Base-by-base conservation (phyloP, 2,329 filamentous ascomycete genomes). In the Alternaria sp. region DNA sequence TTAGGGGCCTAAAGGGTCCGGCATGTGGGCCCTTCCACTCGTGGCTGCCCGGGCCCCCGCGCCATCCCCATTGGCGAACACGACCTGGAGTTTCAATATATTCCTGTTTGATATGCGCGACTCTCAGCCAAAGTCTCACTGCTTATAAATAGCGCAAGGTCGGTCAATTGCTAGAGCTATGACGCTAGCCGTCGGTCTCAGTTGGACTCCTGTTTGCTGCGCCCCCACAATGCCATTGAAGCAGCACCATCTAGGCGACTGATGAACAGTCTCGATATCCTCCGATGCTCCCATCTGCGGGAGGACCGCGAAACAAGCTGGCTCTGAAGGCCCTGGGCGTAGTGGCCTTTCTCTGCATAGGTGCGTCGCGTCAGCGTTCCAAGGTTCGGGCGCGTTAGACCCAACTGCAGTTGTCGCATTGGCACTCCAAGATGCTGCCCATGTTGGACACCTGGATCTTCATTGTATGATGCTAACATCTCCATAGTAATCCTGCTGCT, bases 91-190 rank as follows among this genome's bases (percentile, higher is more conserved):
- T 32, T 51, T 28, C 49, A 51, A 13, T 30, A 28, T n/a, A 21
- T 21, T 51, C 49, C 17, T 45, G 15, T 13, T 57, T 25, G 19
- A 10, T 49, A 12, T 32, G 12, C 40, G 10, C 13, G 26, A 36
- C 47, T 30, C 51, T 32, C 26, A 49, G 26, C 26, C 17, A 21
- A 47, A 25, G 7, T 43, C 21, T 23, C 5, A 17, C 17, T 28
- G 9, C 40, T 25, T 53, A 59, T 46, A 43, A 45, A 28, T 62
- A 62, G 53, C 45, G 32, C 50, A 19, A 57, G 28, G 32, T 59
- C 62, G 59, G 45, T 40, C 25, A 58, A 30, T 50, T 15, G n/a
- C 15, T 54, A 54, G 36, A 47, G 62, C 59, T 62, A 65, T 61
- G 62, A 61, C 58, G 58, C 61, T 56, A 32, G 23, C 40, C 23